Percentiles rank a stretch among this genome's conserved stretches.
These are phyloP conservation scores for Pseudogymnoascus sp. DNA, from an alignment of 2,329 filamentous ascomycete species.

Conservation along the genomic window DNA sequence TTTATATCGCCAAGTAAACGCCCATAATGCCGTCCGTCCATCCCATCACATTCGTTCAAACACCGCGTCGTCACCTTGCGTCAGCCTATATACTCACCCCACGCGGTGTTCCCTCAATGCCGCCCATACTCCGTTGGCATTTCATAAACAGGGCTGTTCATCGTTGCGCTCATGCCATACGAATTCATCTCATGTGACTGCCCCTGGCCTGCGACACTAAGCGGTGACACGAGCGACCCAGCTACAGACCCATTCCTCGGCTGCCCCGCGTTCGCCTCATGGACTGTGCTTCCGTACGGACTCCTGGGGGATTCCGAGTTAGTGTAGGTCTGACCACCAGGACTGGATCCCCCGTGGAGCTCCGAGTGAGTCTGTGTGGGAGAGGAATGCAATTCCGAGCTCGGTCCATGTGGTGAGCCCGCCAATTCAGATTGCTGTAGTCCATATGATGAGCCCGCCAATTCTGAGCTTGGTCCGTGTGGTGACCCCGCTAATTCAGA, in stretches of 20 bases:
- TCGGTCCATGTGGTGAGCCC: background rate
- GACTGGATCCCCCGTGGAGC: background rate
- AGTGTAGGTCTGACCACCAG: background rate
- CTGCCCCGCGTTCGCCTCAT: background rate
- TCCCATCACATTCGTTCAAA: background rate
- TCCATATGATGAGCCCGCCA: background rate
- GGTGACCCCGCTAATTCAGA: background rate
- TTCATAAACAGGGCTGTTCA: constrained; percentile 1
- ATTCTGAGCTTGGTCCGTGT: background rate
- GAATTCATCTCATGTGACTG: background rate
- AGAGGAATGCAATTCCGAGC: background rate
- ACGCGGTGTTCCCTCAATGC: background rate
- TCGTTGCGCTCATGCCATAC: background rate
- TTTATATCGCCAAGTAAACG: background rate
- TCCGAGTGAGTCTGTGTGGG: background rate
- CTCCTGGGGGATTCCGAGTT: background rate
- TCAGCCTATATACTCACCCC: background rate
- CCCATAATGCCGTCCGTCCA: background rate
- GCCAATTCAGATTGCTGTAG: background rate
- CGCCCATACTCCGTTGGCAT: background rate
- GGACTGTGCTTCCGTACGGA: background rate
- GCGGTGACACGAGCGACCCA: background rate
- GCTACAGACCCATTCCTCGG: background rate
- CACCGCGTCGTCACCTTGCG: background rate
- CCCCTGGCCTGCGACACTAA: background rate